Evolutionary conservation across 495 filamentous ascomycete genomes (phyloP).

Genomic region (Hypoxylon cercidicola): DNA sequence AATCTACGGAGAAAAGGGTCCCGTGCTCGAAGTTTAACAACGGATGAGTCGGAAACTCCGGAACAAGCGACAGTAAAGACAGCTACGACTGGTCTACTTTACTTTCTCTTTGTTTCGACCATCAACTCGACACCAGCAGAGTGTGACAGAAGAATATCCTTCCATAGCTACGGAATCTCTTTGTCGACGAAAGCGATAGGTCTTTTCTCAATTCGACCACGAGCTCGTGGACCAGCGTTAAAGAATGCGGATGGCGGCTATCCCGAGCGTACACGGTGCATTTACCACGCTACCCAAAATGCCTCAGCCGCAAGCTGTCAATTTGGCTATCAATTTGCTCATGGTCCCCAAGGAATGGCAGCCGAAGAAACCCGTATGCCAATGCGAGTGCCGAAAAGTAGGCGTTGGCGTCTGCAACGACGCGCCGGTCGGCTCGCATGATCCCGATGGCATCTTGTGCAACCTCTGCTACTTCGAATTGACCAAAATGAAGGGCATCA

Average conservation of each 20-base stretch:
- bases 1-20: slow-evolving; percentile 67
- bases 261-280: neutral
- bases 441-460: slow-evolving; percentile 21
- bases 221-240: neutral
- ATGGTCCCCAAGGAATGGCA: neutral
- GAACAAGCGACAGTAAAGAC: too few relatives aligned
- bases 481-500: slow-evolving; percentile 14
- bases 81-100: neutral
- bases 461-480: slow-evolving; percentile 26
- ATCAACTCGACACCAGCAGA: neutral
- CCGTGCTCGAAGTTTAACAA: slow-evolving; percentile 52
- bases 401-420: slow-evolving; percentile 19
- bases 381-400: slow-evolving; percentile 10
- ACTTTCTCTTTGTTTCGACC: slow-evolving; percentile 8
- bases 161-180: neutral
- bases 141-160: neutral
- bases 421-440: slow-evolving; percentile 16
- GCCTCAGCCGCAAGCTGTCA: slow-evolving; percentile 9
- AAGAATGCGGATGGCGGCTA: slow-evolving; percentile 4
- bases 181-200: slow-evolving; percentile 10
- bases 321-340: neutral
- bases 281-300: neutral
- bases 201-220: neutral
- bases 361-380: slow-evolving; percentile 5
- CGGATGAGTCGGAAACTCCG: too few relatives aligned